Conservation (phyloP, 73 alveolate genomes). For the Urostyla sp. region DNA sequence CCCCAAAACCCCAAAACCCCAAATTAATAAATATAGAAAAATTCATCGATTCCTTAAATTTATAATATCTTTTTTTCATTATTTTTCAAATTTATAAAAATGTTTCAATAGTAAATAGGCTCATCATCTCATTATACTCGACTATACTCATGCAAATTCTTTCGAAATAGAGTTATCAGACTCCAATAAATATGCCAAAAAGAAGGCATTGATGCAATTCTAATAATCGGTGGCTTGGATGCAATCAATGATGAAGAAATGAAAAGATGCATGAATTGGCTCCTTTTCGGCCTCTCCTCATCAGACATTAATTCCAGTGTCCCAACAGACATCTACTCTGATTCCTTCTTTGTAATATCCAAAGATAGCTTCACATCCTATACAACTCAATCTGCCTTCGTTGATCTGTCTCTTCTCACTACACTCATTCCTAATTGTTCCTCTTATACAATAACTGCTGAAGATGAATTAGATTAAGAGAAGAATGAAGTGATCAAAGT, state of each 20-base stretch:
- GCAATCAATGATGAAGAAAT: conserved; percentile 67
- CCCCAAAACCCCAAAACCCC: too few species aligned
- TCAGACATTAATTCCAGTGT: conserved; percentile 50
- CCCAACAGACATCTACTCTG: conserved; percentile 47
- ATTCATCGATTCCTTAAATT: too few species aligned
- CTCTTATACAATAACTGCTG: conserved; percentile 52
- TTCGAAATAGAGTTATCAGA: conserved; percentile 62
- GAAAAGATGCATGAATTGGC: conserved; percentile 72
- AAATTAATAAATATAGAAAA: too few species aligned
- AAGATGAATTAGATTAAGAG: conserved; percentile 70
- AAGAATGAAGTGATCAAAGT: conserved; percentile 68
- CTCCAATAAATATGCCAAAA: conserved; percentile 68
- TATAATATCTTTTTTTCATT: too few species aligned
- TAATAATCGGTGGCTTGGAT: conserved; percentile 66
- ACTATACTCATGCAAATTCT: conserved; percentile 58
- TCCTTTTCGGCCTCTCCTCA: conserved; percentile 71
- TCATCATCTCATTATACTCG: conserved; percentile 53
- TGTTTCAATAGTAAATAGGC: too few species aligned
- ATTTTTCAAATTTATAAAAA: background rate
- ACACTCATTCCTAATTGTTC: conserved; percentile 64
- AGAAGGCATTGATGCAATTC: conserved; percentile 60
- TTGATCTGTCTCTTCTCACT: conserved; percentile 51
- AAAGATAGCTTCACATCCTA: conserved; percentile 69
- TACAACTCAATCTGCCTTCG: conserved; percentile 38
- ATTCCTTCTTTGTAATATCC: conserved; percentile 67